These are phyloP conservation scores for Erigeron philadelphicus DNA, from an alignment of 140 eudicot genomes.

Conservation along the genomic window DNA sequence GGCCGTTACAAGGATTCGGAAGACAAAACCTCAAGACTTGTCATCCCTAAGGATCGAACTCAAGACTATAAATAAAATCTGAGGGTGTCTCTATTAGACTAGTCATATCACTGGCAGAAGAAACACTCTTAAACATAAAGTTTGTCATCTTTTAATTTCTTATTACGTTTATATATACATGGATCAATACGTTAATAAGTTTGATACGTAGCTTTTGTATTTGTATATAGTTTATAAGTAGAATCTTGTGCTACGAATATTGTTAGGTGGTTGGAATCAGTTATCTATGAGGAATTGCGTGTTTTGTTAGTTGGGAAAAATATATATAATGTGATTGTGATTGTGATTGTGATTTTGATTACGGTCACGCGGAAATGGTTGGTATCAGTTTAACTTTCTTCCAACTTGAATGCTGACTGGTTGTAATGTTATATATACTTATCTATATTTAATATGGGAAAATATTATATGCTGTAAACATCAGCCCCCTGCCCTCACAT, in stretches of 20 bases:
- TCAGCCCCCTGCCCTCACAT: no score
- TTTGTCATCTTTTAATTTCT: no score
- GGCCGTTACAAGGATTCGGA: no score
- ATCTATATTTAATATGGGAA: not conserved
- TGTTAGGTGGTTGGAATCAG: constrained; percentile 20
- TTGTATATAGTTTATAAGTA: not conserved
- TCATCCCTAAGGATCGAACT: no score
- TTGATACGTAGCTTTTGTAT: not conserved
- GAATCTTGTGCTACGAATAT: not conserved
- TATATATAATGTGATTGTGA: not conserved
- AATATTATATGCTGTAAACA: no score
- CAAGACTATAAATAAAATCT: no score
- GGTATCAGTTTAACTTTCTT: not conserved
- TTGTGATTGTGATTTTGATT: not conserved
- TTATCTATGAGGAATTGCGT: constrained; percentile 11
- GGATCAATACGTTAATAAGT: not conserved
- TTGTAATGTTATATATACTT: constrained; percentile 6
- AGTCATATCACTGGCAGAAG: no score
- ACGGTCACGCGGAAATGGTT: constrained; percentile 32
- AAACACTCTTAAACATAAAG: no score
- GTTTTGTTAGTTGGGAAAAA: constrained; percentile 15
- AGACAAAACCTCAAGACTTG: no score
- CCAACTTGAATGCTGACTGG: constrained; percentile 14
- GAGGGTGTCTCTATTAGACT: no score
- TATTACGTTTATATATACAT: no score